These are phyloP conservation scores for Solanum etuberosum DNA, from an alignment of 257 asterid species.

Conservation along the genomic window DNA sequence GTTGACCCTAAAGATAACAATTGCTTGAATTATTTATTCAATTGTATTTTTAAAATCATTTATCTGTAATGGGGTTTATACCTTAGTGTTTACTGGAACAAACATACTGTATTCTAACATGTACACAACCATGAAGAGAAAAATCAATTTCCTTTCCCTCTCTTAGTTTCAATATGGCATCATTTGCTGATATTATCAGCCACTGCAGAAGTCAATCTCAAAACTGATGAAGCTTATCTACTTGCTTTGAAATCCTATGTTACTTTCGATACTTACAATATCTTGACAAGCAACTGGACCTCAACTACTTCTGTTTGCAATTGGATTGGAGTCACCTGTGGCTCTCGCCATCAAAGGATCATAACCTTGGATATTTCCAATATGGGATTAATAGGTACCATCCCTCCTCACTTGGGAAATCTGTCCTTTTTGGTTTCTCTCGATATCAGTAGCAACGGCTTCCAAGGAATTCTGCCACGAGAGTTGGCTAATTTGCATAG, in stretches of 20 bases:
- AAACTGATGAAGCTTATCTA: slow-evolving; percentile 22
- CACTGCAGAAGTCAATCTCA: slow-evolving; percentile 1
- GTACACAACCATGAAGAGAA: not conserved
- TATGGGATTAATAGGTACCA: not conserved
- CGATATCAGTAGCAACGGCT: not conserved
- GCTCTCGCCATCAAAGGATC: slow-evolving; percentile 3
- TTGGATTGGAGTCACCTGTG: slow-evolving; percentile 28
- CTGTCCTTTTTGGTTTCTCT: slow-evolving; percentile 7
- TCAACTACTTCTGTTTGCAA: slow-evolving; percentile 6
- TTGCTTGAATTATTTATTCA: not conserved
- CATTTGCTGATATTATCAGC: not conserved
- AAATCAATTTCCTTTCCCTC: not conserved
- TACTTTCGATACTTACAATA: not conserved
- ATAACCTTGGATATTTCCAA: not conserved
- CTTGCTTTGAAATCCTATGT: slow-evolving; percentile 13
- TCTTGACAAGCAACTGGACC: slow-evolving; percentile 17
- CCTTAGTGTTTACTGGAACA: not conserved
- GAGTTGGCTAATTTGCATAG: slow-evolving; percentile 1
- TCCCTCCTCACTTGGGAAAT: slow-evolving; percentile 5
- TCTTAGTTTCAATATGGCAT: not conserved
- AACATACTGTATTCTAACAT: not conserved
- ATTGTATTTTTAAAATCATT: not conserved
- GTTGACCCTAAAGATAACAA: not conserved
- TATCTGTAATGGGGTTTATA: not conserved
- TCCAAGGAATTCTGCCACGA: not conserved